Base-by-base conservation (phyloP, 1,284 basidiomycete genomes). In the Chondrostereum purpureum region DNA sequence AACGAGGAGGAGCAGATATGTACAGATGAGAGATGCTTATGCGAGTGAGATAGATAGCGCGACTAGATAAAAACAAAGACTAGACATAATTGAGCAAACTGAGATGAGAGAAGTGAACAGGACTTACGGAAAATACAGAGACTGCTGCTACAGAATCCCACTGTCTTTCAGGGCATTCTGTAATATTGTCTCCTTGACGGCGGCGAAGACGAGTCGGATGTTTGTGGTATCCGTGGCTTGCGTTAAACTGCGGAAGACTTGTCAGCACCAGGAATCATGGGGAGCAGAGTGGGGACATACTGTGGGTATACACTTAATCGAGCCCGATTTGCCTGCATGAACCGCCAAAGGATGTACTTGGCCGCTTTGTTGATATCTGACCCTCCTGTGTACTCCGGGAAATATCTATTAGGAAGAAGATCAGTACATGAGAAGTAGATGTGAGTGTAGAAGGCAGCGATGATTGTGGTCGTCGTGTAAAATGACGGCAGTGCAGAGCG, bases 311-410 rank as follows among this genome's bases (percentile, higher is more conserved):
- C 87, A 48, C 85, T 90, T 50, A 96, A 63, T 44, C 87, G 69
- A 23, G 91, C 91, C 20, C 92, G 72, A 60, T 99, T 99, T 37
- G 89, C 88, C 64, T 96, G 92, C 70, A 94, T 96, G 56, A 97
- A 98, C 53, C 91, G 73, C 95, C 94, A 98, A 17, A 99, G 69
- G 50, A 98, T 96, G 60, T 95, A 99, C 62, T 97, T 98, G 3
- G 94, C 92, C 2, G 92, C 95, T 66, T 98, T 98, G 73, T 96
- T 96, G 63, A 97, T 90, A 59, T 97, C 93, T 5, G 85, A 66
- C 1, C 94, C 94, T 27, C 91, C 90, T 0, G 91, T 91, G 65
- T 97, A 99, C 58, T 98, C 95, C 1, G 92, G 85, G 64, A 97
- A 98, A 64, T 92, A 95, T 49, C 79, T 75, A 45, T 93, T 88